Evolutionary conservation across 257 asterid genomes (phyloP), one percentile per base, ranked within the genome.

Genomic region (Pogostemon cablin): DNA sequence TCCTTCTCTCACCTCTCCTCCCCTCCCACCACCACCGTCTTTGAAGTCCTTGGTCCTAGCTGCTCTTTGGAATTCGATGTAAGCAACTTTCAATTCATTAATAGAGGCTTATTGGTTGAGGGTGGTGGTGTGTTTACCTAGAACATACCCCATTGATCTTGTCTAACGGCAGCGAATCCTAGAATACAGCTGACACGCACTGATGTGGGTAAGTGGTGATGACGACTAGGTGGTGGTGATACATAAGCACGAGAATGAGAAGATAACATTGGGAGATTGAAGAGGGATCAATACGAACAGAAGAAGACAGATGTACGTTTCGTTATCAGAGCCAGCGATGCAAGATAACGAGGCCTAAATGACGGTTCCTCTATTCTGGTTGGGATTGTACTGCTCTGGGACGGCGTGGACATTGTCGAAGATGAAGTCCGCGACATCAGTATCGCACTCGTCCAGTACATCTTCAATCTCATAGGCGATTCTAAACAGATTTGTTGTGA

Each of bases 81-180:
- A 86, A 34, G 82, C 86, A 62, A 76, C 68, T 50, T 86, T 90
- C 78, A 84, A 46, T 67, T 68, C 74, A 15, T 77, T 82, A n/a
- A 86, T 71, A 52, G 62, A 62, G 10, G 67, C 48, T 3, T 53
- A 20, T 0, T 76, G 77, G 6, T 83, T 64, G 58, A 37, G 1
- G 3, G 39, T n/a, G 59, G 60, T 25, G 66, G 49, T 8, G 39
- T 57, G 80, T 67, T 76, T 86, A 25, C 63, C 73, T 76, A 65
- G 88, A 65, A 85, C 80, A 35, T 93, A 86, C 4, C 96, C 96
- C 96, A 90, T 90, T 4, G 15, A 15, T 15, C 15, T 15, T 39
- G 43, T 15, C 15, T 15, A 15, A 47, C 77, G 52, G 68, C 72
- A 72, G 71, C 69, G 84, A 73, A 42, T 75, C 77, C 42, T 73